These are phyloP conservation scores for Aspergillus melleus DNA, from an alignment of 2,329 filamentous ascomycete genomes.

Conservation along the genomic window DNA sequence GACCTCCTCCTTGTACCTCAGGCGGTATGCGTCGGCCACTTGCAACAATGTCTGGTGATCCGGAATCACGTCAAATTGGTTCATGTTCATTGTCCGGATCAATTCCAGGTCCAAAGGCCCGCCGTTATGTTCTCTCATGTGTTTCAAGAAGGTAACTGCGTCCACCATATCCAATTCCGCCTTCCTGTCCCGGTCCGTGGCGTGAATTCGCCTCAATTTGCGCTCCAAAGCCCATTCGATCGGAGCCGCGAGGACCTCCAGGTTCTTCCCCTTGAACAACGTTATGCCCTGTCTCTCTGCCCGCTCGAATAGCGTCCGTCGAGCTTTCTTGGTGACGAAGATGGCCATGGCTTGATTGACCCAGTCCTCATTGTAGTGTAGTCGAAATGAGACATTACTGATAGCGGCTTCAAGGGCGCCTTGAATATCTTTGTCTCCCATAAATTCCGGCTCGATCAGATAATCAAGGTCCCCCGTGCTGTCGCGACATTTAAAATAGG, in stretches of 20 bases:
- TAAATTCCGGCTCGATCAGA: conserved; percentile 34
- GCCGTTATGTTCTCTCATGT: conserved; percentile 22
- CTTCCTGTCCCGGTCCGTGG: conserved; percentile 21
- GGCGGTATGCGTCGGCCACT: conserved; percentile 29
- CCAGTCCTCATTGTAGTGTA: conserved; percentile 29
- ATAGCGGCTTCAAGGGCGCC: conserved; percentile 27
- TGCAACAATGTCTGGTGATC: conserved; percentile 30
- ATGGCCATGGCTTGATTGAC: conserved; percentile 34
- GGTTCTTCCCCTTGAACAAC: conserved; percentile 28
- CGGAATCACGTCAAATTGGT: conserved; percentile 30
- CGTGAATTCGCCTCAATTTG: conserved; percentile 34
- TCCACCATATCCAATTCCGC: conserved; percentile 30
- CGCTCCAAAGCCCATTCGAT: conserved; percentile 37
- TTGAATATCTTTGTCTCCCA: conserved; percentile 33
- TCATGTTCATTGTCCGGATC: conserved; percentile 29
- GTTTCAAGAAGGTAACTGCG: conserved; percentile 30
- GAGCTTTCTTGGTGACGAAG: conserved; percentile 26
- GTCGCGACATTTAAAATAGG: conserved; percentile 30
- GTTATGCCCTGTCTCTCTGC: conserved; percentile 34
- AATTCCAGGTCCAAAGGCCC: conserved; percentile 26
- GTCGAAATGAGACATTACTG: conserved; percentile 20
- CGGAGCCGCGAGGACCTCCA: conserved; percentile 33
- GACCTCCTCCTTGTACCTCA: conserved; percentile 24
- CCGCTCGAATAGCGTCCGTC: conserved; percentile 27
- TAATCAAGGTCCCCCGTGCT: conserved; percentile 35